These are phyloP conservation scores for Boletus sp. DNA, from an alignment of 1,284 basidiomycete genomes.

Conservation along the genomic window DNA sequence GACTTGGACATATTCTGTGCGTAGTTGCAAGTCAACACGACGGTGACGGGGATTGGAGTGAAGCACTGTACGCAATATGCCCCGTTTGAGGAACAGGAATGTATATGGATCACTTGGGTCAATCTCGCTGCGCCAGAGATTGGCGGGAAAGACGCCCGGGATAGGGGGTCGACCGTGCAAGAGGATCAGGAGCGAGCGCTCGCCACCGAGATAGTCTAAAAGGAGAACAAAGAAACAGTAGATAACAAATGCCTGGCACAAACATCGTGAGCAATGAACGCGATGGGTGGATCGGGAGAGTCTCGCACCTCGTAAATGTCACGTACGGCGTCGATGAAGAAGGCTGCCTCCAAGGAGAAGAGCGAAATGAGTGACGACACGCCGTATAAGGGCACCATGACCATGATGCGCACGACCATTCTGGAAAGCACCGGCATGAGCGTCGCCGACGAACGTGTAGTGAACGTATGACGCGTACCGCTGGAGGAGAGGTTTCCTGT, in stretches of 20 bases:
- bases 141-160: constrained; percentile 82
- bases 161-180: constrained; percentile 88
- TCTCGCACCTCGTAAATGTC: constrained; percentile 92
- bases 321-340: constrained; percentile 91
- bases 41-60: background rate
- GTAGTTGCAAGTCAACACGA: constrained; percentile 8
- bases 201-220: constrained; percentile 87
- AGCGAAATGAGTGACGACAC: constrained; percentile 90
- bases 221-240: constrained; percentile 88
- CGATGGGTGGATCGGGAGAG: constrained; percentile 18
- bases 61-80: constrained; percentile 80
- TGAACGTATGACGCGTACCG: constrained; percentile 43
- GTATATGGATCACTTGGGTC: constrained; percentile 93
- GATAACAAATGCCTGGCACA: constrained; percentile 84
- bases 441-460: background rate
- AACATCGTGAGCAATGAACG: background rate
- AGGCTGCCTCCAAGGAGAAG: constrained; percentile 91
- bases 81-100: constrained; percentile 90
- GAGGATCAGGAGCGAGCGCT: constrained; percentile 86
- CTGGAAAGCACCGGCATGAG: constrained; percentile 39
- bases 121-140: constrained; percentile 70
- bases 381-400: constrained; percentile 96
- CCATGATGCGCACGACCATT: constrained; percentile 92
- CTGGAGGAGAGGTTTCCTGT: constrained; percentile 79
- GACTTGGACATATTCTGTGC: constrained; percentile 91